A percentile compares a stretch with the other conserved stretches of the same genome.
phyloP scores from a whole-genome alignment of 225 moss, liverwort and hornwort genomes.

The Pseudoscleropodium purum region DNA sequence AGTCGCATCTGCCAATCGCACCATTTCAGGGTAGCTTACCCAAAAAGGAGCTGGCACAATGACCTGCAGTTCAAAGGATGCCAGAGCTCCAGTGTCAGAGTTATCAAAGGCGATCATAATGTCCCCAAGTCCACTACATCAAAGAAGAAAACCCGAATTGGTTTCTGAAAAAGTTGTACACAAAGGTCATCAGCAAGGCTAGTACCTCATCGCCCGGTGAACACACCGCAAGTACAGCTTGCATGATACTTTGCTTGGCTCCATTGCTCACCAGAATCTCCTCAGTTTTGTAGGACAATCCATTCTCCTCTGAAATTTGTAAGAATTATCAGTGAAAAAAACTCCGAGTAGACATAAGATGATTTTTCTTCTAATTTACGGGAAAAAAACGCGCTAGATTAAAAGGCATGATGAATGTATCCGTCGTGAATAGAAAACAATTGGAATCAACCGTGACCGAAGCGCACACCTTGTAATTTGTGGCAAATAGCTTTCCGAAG shows the following conservation, averaged over 20 bases:
- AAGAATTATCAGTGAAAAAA: neutral
- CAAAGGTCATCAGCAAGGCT: neutral
- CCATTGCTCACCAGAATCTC: constrained; percentile 99
- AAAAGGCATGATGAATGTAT: neutral
- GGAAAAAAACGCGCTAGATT: neutral
- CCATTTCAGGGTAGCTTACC: constrained; percentile 99
- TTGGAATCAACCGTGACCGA: neutral
- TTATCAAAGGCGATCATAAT: neutral
- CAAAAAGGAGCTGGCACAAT: constrained; percentile 96
- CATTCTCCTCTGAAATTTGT: constrained; percentile 70
- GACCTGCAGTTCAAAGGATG: constrained; percentile 37
- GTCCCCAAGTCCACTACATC: neutral
- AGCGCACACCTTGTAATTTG: constrained; percentile 63
- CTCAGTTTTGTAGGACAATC: constrained; percentile 63
- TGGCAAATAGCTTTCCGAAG: constrained; percentile 76
- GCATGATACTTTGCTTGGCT: constrained; percentile 89
- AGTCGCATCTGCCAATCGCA: constrained; percentile 68
- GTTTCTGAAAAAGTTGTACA: neutral
- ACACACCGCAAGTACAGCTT: constrained; percentile 90
- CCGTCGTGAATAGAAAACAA: neutral
- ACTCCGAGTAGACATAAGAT: neutral
- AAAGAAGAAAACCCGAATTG: neutral
- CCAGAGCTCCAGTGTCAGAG: neutral
- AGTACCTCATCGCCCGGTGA: constrained; percentile 90
- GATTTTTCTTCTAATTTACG: neutral